Conservation (phyloP, 805 yeast species). For the Priceomyces medius region DNA sequence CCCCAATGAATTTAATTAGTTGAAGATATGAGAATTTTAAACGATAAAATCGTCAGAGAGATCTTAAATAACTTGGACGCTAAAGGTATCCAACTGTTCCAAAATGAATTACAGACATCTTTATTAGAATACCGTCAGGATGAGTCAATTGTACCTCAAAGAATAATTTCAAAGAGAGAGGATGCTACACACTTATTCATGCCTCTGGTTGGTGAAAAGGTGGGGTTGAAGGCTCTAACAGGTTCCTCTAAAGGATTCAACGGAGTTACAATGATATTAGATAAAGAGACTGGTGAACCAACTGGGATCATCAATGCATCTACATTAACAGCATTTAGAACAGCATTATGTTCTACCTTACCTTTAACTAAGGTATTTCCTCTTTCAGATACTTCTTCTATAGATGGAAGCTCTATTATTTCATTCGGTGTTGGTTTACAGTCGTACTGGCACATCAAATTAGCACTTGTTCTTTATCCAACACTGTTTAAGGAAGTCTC, state of each 20-base stretch:
- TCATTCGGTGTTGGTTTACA: slow-evolving; percentile 66
- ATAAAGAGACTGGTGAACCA: slow-evolving; percentile 50
- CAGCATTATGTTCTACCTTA: slow-evolving; percentile 57
- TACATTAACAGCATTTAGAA: slow-evolving; percentile 63
- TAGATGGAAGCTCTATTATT: slow-evolving; percentile 22
- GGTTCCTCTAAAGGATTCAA: slow-evolving; percentile 55
- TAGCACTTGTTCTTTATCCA: slow-evolving; percentile 42
- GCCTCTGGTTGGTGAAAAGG: slow-evolving; percentile 54
- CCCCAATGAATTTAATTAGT: too few species aligned
- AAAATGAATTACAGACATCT: background rate
- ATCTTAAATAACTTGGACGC: slow-evolving; percentile 19
- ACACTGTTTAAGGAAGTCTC: slow-evolving; percentile 38
- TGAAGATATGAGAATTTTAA: slow-evolving; percentile 33
- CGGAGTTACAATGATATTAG: slow-evolving; percentile 54
- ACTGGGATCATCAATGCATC: slow-evolving; percentile 57
- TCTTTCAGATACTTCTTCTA: slow-evolving; percentile 21
- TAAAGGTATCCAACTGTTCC: background rate
- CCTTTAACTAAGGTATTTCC: slow-evolving; percentile 38
- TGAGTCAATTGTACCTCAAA: slow-evolving; percentile 47
- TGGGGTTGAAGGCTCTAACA: slow-evolving; percentile 60
- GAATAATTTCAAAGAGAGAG: slow-evolving; percentile 43
- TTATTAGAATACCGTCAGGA: slow-evolving; percentile 28
- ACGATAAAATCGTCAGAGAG: slow-evolving; percentile 30
- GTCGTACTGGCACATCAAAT: slow-evolving; percentile 61
- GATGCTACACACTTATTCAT: slow-evolving; percentile 56